Base-by-base conservation (phyloP, 2,329 filamentous ascomycete genomes). In the Aspergillus sp. region DNA sequence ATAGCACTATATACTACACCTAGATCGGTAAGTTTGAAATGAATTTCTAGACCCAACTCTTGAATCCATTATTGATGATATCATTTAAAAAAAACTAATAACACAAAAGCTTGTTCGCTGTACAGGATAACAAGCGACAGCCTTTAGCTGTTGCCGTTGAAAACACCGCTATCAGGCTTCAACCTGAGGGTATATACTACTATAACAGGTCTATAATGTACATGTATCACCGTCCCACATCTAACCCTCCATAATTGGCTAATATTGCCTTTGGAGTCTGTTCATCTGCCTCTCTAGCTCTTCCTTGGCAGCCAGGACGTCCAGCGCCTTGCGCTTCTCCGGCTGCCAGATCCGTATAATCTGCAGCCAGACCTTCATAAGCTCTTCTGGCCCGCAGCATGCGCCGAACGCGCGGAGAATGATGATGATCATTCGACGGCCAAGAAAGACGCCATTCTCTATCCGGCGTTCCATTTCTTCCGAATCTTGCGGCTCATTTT, bases 291-390 rank as follows among this genome's bases (percentile, higher is more conserved):
- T 71, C 47, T 75, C 70, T 39, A 79, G 65, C 62, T 77, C 76
- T 50, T 76, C 71, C 54, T 70, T 74, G 45, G 79, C 68, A 32
- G 70, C 72, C 51, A 72, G 57, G 21, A 78, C 73, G 64, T 79
- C 77, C 48, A 65, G 54, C 48, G 70, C 65, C 49, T 72, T 76
- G 58, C 74, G 74, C 47, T 72, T 73, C 36, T 70, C 59, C n/a
- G 70, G 70, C 36, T 74, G 72, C 77, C 77, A 79, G 36, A 79
- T 69, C n/a, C 69, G 68, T 51, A 78, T 75, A 45, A 79, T 73
- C 58, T 74, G 70, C 17, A 72, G 54, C 75, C 76, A 79, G 23
- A 72, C 73, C 28, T 76, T 72, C 58, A 76, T 68, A 15, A 79
- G 68, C 57, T 75, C 74, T 6, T 73, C 60, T 6, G 70, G 71